phyloP scores from a whole-genome alignment of 352 stramenopile species.

The Phytophthora syringae region DNA sequence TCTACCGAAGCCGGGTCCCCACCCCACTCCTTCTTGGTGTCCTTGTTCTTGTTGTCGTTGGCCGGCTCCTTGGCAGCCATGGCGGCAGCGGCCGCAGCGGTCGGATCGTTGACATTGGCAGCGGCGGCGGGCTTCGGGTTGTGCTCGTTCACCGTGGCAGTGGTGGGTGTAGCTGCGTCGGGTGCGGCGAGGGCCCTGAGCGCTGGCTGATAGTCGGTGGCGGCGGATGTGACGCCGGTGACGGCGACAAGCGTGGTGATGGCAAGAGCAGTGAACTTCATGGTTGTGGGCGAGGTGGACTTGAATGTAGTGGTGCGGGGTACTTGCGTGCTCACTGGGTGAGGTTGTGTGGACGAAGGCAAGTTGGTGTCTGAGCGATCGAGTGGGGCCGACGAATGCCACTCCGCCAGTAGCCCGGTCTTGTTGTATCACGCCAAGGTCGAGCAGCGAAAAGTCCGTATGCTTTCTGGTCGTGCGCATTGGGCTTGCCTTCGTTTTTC shows the following conservation, averaged over 20 bases:
- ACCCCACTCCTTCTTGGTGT: slow-evolving; percentile 1
- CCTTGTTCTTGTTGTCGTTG: not conserved
- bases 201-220: not conserved
- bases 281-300: no score
- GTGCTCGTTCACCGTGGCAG: not conserved
- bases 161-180: not conserved
- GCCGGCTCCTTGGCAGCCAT: not conserved
- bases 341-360: not conserved
- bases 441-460: not conserved
- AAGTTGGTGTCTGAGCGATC: not conserved
- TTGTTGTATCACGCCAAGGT: not conserved
- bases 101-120: not conserved
- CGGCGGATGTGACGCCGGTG: not conserved
- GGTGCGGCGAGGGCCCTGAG: slow-evolving; percentile 3
- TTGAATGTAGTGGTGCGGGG: not conserved
- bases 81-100: no score
- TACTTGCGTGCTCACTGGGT: not conserved
- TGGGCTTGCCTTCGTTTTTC: not conserved
- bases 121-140: not conserved
- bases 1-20: not conserved
- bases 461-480: not conserved
- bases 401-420: not conserved
- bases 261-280: slow-evolving; percentile 1
- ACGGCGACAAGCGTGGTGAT: not conserved
- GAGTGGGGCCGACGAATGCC: no score